phyloP scores from a whole-genome alignment of 352 stramenopile genomes.

The Phytophthora nicotianae region DNA sequence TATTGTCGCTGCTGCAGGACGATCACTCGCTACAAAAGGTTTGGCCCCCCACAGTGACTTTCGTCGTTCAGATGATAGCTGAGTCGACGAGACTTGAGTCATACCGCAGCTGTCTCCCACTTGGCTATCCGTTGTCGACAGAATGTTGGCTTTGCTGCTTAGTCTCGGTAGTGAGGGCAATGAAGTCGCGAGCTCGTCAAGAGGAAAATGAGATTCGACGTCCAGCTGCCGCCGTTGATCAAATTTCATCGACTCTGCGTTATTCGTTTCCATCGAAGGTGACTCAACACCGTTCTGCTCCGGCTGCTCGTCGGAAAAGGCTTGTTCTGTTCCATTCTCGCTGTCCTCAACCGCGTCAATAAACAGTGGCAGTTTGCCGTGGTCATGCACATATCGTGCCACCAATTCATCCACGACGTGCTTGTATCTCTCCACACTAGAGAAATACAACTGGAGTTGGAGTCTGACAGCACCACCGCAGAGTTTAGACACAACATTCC shows the following conservation, averaged over 20 bases:
- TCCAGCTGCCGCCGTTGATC: slow-evolving; percentile 19
- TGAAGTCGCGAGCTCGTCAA: slow-evolving; percentile 35
- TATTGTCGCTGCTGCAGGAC: neutral
- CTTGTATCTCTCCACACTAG: slow-evolving; percentile 62
- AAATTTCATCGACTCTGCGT: slow-evolving; percentile 12
- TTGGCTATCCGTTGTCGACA: slow-evolving; percentile 3
- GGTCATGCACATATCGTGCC: slow-evolving; percentile 53
- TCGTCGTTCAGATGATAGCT: slow-evolving; percentile 22
- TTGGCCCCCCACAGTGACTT: slow-evolving; percentile 38
- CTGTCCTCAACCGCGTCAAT: slow-evolving; percentile 46
- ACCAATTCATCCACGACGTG: slow-evolving; percentile 67
- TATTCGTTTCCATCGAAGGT: slow-evolving; percentile 9
- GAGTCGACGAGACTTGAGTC: slow-evolving; percentile 1
- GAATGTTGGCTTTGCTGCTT: neutral
- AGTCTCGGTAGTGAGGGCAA: slow-evolving; percentile 8
- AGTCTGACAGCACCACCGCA: slow-evolving; percentile 54
- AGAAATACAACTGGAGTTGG: slow-evolving; percentile 70
- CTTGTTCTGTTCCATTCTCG: slow-evolving; percentile 17
- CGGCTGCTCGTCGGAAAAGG: slow-evolving; percentile 33
- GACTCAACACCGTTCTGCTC: slow-evolving; percentile 34
- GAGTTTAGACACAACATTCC: slow-evolving; percentile 29
- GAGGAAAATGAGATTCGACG: slow-evolving; percentile 27
- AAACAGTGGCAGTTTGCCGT: slow-evolving; percentile 62
- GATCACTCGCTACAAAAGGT: neutral
- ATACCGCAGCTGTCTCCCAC: neutral